Conservation (phyloP, 176 grass and related monocot genomes). For the Raddia guianensis region DNA sequence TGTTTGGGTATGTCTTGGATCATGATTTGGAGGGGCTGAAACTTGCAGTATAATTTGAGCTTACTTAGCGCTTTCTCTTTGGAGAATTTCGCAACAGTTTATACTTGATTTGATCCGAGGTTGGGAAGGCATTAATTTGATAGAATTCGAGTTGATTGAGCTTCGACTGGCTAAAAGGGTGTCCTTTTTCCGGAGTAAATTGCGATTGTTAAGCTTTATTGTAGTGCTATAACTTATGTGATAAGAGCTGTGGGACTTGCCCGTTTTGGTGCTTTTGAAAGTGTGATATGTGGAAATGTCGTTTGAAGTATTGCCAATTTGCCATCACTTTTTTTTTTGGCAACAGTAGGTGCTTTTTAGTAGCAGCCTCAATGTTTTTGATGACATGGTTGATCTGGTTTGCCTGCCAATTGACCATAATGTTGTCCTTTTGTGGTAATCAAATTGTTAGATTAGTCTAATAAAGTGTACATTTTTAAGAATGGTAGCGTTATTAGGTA, state of each 20-base stretch:
- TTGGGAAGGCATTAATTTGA: not conserved
- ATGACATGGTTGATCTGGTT: not conserved
- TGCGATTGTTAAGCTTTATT: not conserved
- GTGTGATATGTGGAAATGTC: not conserved
- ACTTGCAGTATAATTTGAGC: not conserved
- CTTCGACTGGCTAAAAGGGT: not conserved
- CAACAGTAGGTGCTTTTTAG: not conserved
- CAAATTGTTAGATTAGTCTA: slow-evolving; percentile 1
- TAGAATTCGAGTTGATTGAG: not conserved
- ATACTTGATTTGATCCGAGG: not conserved
- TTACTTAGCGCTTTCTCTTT: not conserved
- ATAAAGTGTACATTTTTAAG: not conserved
- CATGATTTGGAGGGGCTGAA: not conserved
- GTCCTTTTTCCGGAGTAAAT: not conserved
- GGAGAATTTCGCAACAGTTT: not conserved
- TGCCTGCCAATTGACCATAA: not conserved
- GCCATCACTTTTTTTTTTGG: not conserved
- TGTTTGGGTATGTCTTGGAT: not conserved
- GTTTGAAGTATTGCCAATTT: not conserved
- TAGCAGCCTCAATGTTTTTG: not conserved
- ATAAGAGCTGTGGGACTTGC: not conserved
- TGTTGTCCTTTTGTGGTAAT: not conserved
- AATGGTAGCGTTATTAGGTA: not conserved
- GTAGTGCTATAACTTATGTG: not conserved
- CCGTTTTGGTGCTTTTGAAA: not conserved